Conservation (phyloP, 495 filamentous ascomycete genomes). For the Tuber brumale region DNA sequence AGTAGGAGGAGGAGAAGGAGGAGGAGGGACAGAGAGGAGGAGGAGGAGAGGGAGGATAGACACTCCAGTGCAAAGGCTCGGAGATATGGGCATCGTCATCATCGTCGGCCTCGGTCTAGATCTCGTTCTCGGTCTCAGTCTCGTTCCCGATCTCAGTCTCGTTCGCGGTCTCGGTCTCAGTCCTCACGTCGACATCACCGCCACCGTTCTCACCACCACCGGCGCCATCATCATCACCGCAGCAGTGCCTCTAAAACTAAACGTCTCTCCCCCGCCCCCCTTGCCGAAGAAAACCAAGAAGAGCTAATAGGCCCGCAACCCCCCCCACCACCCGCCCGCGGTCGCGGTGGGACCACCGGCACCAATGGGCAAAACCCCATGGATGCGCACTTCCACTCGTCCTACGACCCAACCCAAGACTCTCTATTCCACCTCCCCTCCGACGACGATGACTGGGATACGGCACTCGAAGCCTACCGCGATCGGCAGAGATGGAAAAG, state of each 20-base stretch:
- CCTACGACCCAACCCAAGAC: slow-evolving; percentile 72
- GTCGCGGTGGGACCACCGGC: slow-evolving; percentile 62
- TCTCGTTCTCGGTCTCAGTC: not conserved
- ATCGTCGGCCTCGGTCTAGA: not conserved
- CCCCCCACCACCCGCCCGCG: slow-evolving; percentile 48
- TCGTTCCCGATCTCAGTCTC: not conserved
- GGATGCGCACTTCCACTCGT: slow-evolving; percentile 67
- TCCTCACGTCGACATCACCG: not conserved
- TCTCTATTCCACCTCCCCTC: slow-evolving; percentile 43
- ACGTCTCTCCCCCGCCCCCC: not conserved
- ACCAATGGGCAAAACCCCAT: slow-evolving; percentile 57
- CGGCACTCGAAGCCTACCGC: slow-evolving; percentile 70
- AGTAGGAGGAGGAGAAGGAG: slow-evolving; percentile 26
- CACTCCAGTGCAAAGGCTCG: not conserved
- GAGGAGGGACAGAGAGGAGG: not conserved
- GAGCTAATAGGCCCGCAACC: slow-evolving; percentile 74
- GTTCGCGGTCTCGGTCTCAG: not conserved
- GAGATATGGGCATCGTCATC: slow-evolving; percentile 18
- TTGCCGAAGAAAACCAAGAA: slow-evolving; percentile 58
- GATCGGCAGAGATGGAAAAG: slow-evolving; percentile 76
- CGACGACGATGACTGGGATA: slow-evolving; percentile 66
- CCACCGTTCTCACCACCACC: not conserved
- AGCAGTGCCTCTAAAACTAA: not conserved
- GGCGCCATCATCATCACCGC: not conserved
- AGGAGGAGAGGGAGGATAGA: slow-evolving; percentile 10